Evolutionary conservation across 2,329 filamentous ascomycete genomes (phyloP).

Genomic region (Xylariaceae sp.): DNA sequence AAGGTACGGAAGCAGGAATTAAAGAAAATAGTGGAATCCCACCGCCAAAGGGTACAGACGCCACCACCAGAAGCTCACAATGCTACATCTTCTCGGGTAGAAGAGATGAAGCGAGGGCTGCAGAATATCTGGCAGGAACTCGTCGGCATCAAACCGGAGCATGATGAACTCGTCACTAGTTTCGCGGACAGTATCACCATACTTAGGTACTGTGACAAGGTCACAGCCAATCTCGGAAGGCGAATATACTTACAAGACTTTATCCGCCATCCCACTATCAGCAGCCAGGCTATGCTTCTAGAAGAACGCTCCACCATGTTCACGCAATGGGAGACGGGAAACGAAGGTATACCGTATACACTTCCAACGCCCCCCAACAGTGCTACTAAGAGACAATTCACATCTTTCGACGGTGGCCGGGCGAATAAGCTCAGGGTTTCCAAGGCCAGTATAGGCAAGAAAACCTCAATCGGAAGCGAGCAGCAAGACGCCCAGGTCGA

Average conservation of each 20-base stretch:
- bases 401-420: neutral
- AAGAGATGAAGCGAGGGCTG: neutral
- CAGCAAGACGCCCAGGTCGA: neutral
- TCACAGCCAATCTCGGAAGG: neutral
- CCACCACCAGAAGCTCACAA: neutral
- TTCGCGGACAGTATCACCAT: conserved; percentile 1
- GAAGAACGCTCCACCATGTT: neutral
- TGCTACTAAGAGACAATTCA: neutral
- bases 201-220: neutral
- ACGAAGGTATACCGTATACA: neutral
- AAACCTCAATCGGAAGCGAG: neutral
- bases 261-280: neutral
- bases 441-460: too few relatives aligned
- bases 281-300: neutral
- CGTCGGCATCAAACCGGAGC: neutral
- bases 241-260: conserved; percentile 1
- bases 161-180: neutral
- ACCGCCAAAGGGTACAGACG: neutral
- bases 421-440: too few relatives aligned
- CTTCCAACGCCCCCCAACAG: neutral
- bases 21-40: neutral
- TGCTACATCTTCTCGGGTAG: neutral
- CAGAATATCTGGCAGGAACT: conserved; percentile 1
- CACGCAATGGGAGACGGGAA: neutral
- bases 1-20: conserved; percentile 1